Percentiles rank a stretch among this genome's conserved stretches.
Evolutionary conservation across 495 filamentous ascomycete genomes (phyloP).

Genomic region (Tuber brumale): DNA sequence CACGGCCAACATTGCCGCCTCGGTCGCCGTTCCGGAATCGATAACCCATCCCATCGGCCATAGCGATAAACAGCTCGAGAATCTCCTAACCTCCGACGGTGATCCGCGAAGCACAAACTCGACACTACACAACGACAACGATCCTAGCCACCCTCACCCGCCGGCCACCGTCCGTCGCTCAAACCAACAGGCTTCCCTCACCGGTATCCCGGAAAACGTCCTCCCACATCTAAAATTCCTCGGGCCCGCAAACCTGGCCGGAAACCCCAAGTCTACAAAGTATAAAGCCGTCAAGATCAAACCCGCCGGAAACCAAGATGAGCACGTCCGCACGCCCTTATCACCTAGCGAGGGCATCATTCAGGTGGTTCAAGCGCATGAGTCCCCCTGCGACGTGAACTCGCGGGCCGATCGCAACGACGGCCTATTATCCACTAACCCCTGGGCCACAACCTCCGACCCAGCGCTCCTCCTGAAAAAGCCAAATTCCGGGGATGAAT

Average conservation of each 20-base stretch:
- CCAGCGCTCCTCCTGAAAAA: neutral
- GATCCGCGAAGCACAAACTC: constrained; percentile 20
- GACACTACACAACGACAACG: constrained; percentile 29
- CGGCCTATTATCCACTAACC: neutral
- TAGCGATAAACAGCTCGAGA: constrained; percentile 13
- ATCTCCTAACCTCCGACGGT: constrained; percentile 22
- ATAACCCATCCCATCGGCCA: neutral
- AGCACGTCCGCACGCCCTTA: neutral
- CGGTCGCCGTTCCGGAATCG: constrained; percentile 34
- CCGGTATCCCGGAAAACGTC: constrained; percentile 57
- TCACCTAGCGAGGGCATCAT: neutral
- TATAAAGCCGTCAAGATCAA: constrained; percentile 76
- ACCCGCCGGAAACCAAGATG: constrained; percentile 15
- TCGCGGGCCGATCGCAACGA: neutral
- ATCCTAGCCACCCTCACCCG: constrained; percentile 51
- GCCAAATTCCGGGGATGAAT: neutral
- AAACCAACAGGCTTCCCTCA: constrained; percentile 47
- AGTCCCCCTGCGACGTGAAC: neutral
- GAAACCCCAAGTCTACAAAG: constrained; percentile 71
- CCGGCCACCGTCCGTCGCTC: constrained; percentile 50
- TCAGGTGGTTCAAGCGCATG: neutral
- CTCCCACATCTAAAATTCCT: constrained; percentile 80
- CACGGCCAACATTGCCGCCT: constrained; percentile 54
- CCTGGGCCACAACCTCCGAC: neutral
- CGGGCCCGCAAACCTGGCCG: constrained; percentile 85